A percentile compares a stretch with the other conserved stretches of the same genome.
Conservation (phyloP, 192 early-diverging fungal genomes). For the Lobulomyces angularis region DNA sequence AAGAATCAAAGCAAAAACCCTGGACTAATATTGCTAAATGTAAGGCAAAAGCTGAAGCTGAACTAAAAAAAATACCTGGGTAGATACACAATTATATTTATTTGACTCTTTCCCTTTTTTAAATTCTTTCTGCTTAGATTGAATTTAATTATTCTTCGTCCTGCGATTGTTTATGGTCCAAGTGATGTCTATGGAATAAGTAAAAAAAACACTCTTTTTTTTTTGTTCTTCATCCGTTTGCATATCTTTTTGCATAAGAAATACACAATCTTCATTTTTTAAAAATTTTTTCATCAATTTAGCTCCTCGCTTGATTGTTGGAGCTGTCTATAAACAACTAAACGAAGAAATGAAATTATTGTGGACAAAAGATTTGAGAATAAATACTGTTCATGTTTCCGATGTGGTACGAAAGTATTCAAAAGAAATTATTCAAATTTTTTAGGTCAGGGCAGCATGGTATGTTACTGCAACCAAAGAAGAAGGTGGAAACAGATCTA, state of each 20-base stretch:
- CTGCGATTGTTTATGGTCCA: slow-evolving; percentile 78
- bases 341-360: slow-evolving; percentile 84
- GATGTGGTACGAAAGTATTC: slow-evolving; percentile 49
- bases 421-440: too few relatives aligned
- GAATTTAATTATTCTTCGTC: slow-evolving; percentile 71
- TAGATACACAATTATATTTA: slow-evolving; percentile 15
- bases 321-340: slow-evolving; percentile 69
- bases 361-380: slow-evolving; percentile 82
- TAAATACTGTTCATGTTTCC: slow-evolving; percentile 88
- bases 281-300: slow-evolving; percentile 3
- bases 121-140: slow-evolving; percentile 25
- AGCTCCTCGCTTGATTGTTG: slow-evolving; percentile 87
- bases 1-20: slow-evolving; percentile 66
- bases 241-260: slow-evolving; percentile 4
- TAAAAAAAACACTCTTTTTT: too few relatives aligned
- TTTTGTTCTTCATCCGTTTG: slow-evolving; percentile 1
- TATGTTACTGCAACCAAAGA: slow-evolving; percentile 27
- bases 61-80: slow-evolving; percentile 63
- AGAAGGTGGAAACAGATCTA: slow-evolving; percentile 31
- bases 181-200: slow-evolving; percentile 67
- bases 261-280: neutral
- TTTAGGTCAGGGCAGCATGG: slow-evolving; percentile 33
- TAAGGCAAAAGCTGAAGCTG: slow-evolving; percentile 65
- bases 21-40: slow-evolving; percentile 67
- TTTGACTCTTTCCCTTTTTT: neutral